phyloP scores from a whole-genome alignment of 495 filamentous ascomycete genomes.

The Hypoxylon lienhwacheense region DNA sequence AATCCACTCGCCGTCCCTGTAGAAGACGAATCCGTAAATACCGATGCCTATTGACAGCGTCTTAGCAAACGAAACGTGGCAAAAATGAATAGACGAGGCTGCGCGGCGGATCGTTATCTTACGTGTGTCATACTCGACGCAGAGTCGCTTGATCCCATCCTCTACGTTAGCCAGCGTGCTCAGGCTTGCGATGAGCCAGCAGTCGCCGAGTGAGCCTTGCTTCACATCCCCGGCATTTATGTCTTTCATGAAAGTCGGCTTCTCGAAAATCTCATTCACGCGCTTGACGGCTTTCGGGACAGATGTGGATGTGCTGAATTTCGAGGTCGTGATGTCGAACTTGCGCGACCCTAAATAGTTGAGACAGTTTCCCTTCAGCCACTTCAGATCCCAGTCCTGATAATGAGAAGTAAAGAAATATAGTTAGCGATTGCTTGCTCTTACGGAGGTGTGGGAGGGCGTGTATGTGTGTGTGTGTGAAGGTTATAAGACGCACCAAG shows the following conservation, averaged over 20 bases:
- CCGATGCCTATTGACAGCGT: conserved; percentile 58
- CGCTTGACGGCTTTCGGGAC: conserved; percentile 69
- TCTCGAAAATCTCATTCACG: conserved; percentile 83
- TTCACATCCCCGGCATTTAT: conserved; percentile 78
- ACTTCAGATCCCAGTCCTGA: conserved; percentile 57
- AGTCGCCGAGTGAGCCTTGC: conserved; percentile 81
- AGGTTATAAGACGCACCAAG: conserved; percentile 55
- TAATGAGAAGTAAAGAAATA: background rate
- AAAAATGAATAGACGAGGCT: background rate
- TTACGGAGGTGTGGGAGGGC: too few species aligned
- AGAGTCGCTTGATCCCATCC: conserved; percentile 75
- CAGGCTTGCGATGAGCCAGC: conserved; percentile 90
- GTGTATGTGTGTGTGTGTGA: too few species aligned
- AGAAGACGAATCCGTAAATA: conserved; percentile 95
- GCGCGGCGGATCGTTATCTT: conserved; percentile 4
- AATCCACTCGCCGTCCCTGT: conserved; percentile 93
- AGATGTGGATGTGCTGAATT: conserved; percentile 44
- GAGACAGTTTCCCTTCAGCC: conserved; percentile 50
- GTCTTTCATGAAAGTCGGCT: conserved; percentile 79
- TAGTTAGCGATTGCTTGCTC: conserved; percentile 35
- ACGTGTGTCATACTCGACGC: conserved; percentile 72
- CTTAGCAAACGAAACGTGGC: conserved; percentile 10
- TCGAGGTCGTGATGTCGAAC: conserved; percentile 46
- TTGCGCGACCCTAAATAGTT: conserved; percentile 50
- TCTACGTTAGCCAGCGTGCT: conserved; percentile 79